A percentile compares a stretch with the other conserved stretches of the same genome.
Evolutionary conservation across 805 yeast species (phyloP).

Genomic region (Saccharomycopsis sp.): DNA sequence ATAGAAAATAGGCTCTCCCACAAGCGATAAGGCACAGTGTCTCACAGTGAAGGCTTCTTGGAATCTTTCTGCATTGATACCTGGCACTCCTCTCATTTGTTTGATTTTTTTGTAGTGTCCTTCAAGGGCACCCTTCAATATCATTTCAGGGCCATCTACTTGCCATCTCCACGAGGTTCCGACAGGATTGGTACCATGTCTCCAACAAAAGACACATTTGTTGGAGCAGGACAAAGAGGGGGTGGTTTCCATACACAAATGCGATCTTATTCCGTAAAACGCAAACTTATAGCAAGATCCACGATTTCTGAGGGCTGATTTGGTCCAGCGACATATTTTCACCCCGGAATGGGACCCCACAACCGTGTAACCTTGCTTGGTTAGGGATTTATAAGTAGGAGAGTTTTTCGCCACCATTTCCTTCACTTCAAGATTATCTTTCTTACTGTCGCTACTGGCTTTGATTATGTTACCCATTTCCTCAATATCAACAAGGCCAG

Average conservation of each 20-base stretch:
- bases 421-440: constrained; percentile 37
- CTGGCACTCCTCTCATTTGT: constrained; percentile 94
- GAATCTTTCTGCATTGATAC: constrained; percentile 82
- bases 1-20: constrained; percentile 92
- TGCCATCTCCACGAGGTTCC: constrained; percentile 97
- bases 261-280: constrained; percentile 83
- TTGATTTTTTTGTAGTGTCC: constrained; percentile 91
- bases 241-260: constrained; percentile 92
- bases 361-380: constrained; percentile 89
- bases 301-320: constrained; percentile 86
- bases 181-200: constrained; percentile 95
- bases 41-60: constrained; percentile 84
- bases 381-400: constrained; percentile 80
- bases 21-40: constrained; percentile 88
- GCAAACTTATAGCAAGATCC: constrained; percentile 94
- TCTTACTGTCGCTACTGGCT: constrained; percentile 21
- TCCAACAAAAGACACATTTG: constrained; percentile 95
- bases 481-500: constrained; percentile 68
- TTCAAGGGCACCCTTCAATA: constrained; percentile 74
- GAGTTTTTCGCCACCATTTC: constrained; percentile 88
- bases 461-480: constrained; percentile 58
- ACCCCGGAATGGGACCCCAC: constrained; percentile 96
- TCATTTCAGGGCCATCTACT: constrained; percentile 80
- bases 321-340: constrained; percentile 93
- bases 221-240: constrained; percentile 92